phyloP scores from a whole-genome alignment of 2,329 filamentous ascomycete genomes.

The Colletotrichum viniferum region DNA sequence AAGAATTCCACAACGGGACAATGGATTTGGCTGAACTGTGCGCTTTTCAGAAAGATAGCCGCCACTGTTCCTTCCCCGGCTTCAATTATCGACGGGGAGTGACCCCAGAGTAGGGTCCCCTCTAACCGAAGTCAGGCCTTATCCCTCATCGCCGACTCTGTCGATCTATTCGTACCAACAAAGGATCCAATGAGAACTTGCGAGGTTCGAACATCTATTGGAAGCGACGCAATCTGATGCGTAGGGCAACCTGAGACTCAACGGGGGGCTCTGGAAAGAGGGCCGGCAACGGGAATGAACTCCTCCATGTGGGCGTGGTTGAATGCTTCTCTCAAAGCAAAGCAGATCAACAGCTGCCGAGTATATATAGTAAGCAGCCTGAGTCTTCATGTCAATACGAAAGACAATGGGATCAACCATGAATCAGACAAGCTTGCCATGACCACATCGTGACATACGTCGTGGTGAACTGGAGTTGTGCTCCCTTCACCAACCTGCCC shows the following conservation, averaged over 20 bases:
- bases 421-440: neutral
- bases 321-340: neutral
- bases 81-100: neutral
- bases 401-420: neutral
- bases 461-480: neutral
- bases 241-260: neutral
- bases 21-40: rapidly evolving
- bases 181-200: rapidly evolving
- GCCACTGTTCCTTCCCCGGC: rapidly evolving
- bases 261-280: neutral
- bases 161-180: neutral
- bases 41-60: rapidly evolving
- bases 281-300: rapidly evolving
- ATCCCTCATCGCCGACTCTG: neutral
- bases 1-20: neutral
- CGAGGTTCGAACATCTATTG: rapidly evolving
- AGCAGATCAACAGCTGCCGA: rapidly evolving
- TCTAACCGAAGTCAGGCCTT: neutral
- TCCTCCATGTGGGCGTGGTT: rapidly evolving
- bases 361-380: rapidly evolving
- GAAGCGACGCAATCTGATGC: rapidly evolving
- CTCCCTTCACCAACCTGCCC: neutral
- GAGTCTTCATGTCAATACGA: rapidly evolving
- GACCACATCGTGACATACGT: neutral
- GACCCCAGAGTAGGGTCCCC: rapidly evolving